Conservation (phyloP, 768 basidiomycete genomes). For the Amanita rubescens region DNA sequence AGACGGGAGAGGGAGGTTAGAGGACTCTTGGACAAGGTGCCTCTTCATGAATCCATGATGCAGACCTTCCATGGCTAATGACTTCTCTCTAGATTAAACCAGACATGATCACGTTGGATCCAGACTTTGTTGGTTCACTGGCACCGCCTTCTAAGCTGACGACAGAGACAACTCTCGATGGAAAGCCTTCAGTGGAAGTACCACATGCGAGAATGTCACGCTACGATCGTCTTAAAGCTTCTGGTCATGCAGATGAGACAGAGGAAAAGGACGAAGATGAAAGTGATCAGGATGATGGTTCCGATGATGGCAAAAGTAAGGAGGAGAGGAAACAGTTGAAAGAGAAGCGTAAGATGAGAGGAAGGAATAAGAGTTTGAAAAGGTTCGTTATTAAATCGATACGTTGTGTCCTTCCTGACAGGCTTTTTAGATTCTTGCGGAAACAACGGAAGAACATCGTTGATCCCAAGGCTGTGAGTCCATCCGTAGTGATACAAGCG, state of each 20-base stretch:
- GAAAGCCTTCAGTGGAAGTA: conserved; percentile 35
- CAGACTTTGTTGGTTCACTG: conserved; percentile 67
- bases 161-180: conserved; percentile 32
- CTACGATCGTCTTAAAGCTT: conserved; percentile 65
- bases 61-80: background rate
- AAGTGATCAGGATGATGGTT: conserved; percentile 31
- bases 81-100: conserved; percentile 61
- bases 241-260: conserved; percentile 68
- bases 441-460: conserved; percentile 96
- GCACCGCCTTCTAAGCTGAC: conserved; percentile 54
- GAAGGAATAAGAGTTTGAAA: conserved; percentile 82
- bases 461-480: conserved; percentile 65
- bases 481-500: background rate
- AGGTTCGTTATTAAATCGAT: conserved; percentile 21
- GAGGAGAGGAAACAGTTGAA: conserved; percentile 28
- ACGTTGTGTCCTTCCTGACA: background rate
- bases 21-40: conserved; percentile 80
- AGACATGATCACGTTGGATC: conserved; percentile 83
- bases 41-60: conserved; percentile 7
- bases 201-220: conserved; percentile 72
- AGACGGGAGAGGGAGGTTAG: conserved; percentile 89
- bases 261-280: conserved; percentile 36
- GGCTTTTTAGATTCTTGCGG: conserved; percentile 42
- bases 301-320: conserved; percentile 29
- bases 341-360: conserved; percentile 79